Base-by-base conservation (phyloP, 768 basidiomycete species). In the Hortiboletus campestris region DNA sequence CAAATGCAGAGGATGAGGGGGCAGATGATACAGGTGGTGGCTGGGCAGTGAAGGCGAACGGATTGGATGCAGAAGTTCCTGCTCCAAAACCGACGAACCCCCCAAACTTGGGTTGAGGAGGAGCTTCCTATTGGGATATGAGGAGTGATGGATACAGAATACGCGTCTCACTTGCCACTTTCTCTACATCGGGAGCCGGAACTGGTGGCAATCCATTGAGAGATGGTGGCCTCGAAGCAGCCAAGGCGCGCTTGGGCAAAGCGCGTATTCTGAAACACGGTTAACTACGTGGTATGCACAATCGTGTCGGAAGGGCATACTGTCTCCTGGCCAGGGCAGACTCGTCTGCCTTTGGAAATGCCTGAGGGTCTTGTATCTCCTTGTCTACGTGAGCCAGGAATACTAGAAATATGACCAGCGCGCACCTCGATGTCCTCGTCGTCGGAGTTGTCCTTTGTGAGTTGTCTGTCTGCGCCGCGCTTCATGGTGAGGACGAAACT, bases 401-500 rank as follows among this genome's bases (percentile, higher is more conserved):
- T 28, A n/a, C 40, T 2, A 22, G 4, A 14, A 6, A 4, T 13
- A 34, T 3, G 43, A 19, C 3, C 2, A 8, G 25, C 10, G 38
- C 64, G 28, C 16, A 74, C 71, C 67, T 74, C 63, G n/a, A 71
- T 64, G 6, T 76, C 75, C 17, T 70, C 73, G 17, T 73, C 75
- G 25, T 75, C 77, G 19, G 47, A 65, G 28, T 72, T 76, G 55
- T 85, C 85, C 63, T 83, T 89, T 12, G 78, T 76, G 34, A 92
- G 65, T 62, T 92, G 86, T 57, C 73, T 81, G 49, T 91, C 89
- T 67, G 89, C 89, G 52, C 78, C 80, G 68, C 89, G 82, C 72
- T 91, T 91, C 86, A 90, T 86, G 62, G 46, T 67, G 56, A 54
- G 41, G 49, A 38, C 25, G 32, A 47, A 50, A 41, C 20, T n/a